Base-by-base conservation (phyloP, 257 asterid genomes). In the Capsicum pubescens region DNA sequence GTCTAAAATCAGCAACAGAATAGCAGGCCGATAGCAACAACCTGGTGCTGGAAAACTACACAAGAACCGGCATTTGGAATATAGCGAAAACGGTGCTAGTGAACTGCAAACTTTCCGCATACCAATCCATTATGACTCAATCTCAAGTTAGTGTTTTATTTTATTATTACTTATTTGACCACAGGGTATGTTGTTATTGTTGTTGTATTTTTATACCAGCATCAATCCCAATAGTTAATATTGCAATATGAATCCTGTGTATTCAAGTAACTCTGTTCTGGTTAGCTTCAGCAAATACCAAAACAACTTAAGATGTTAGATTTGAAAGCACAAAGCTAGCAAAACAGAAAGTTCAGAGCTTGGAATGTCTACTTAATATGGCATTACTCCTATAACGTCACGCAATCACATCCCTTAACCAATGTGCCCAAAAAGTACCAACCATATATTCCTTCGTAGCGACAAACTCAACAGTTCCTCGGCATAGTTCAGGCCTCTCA, bases 401-500 rank as follows among this genome's bases (percentile, higher is more conserved):
- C 54, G 64, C 12, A 77, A 77, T 77, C 82, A 77, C 64, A 77
- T 14, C 82, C 48, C 64, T 69, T 13, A 52, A 54, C 48, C 12
- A 82, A 84, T 83, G 81, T 60, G 69, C 52, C 68, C 8, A 74
- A 64, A 56, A 35, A 77, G 63, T 55, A 93, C 98, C 89, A 82
- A 97, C 99, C 96, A 93, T 92, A 90, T 91, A 97, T 85, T 97
- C 99, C 86, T 91, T 92, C 59, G 99, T 63, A 84, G 99, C 99
- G 86, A 94, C 91, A 90, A 97, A 95, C 91, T 97, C 99, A 90
- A 97, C 99, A 67, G 98, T 97, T 90, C 99, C 99, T 89, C 95
- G 88, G 89, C 97, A 93, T 60, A 97, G 92, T 89, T 97, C 99
- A 63, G 99, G 99, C 88, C 99, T 91, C 88, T 97, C 99, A 86